Percentiles rank a stretch among this genome's conserved stretches.
phyloP scores from a whole-genome alignment of 805 yeast genomes.

The Starmerella ratchasimensis region DNA sequence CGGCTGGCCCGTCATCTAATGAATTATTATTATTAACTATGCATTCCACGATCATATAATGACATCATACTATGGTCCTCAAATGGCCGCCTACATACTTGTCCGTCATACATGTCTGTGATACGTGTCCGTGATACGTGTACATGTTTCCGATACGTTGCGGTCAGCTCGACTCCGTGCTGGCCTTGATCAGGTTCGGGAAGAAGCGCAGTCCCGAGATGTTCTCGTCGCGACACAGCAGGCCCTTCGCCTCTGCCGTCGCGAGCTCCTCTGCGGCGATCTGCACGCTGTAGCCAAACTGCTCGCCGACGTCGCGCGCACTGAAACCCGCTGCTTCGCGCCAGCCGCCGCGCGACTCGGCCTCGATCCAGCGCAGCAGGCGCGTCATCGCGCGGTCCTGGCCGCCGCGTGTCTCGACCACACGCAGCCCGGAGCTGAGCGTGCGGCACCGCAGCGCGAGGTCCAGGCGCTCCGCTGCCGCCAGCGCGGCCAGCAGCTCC shows the following conservation, averaged over 20 bases:
- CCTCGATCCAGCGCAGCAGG: conserved; percentile 16
- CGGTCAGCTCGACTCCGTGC: too few relatives aligned
- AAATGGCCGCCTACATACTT: too few relatives aligned
- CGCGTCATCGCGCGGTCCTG: conserved; percentile 12
- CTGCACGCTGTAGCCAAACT: conserved; percentile 52
- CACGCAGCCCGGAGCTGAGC: conserved; percentile 30
- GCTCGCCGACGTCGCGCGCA: conserved; percentile 32
- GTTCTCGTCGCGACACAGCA: conserved; percentile 52
- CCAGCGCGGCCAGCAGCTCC: conserved; percentile 52
- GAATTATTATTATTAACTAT: too few relatives aligned
- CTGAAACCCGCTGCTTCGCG: conserved; percentile 24
- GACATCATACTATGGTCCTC: too few relatives aligned
- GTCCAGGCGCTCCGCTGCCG: conserved; percentile 39
- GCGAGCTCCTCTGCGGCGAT: conserved; percentile 53
- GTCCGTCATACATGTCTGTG: too few relatives aligned
- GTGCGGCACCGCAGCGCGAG: conserved; percentile 41
- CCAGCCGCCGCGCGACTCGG: conserved; percentile 13
- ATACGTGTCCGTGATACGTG: too few relatives aligned
- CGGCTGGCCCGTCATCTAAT: too few relatives aligned
- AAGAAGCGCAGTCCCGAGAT: conserved; percentile 54
- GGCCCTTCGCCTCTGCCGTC: conserved; percentile 42
- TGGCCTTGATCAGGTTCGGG: conserved; percentile 32
- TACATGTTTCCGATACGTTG: too few relatives aligned
- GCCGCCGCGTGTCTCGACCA: conserved; percentile 23
- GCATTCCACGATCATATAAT: too few relatives aligned